Conservation (phyloP, 1,139 yeast species). For the Pichia norvegensis region DNA sequence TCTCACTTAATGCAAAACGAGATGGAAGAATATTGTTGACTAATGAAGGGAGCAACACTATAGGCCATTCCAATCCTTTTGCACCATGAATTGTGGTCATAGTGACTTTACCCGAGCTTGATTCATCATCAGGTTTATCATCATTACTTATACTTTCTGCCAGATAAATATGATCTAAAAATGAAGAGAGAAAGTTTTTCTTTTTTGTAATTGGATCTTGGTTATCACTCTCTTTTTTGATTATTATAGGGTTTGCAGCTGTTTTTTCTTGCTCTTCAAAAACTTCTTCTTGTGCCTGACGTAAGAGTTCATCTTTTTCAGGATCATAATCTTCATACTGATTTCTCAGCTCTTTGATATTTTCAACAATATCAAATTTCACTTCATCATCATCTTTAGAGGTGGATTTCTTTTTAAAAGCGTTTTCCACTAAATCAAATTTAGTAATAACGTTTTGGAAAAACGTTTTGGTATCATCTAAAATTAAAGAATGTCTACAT, state of each 20-base stretch:
- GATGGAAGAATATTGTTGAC: conserved; percentile 40
- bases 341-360: conserved; percentile 22
- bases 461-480: background rate
- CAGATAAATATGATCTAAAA: conserved; percentile 56
- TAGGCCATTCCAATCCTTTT: conserved; percentile 93
- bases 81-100: conserved; percentile 77
- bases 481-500: background rate
- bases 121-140: conserved; percentile 4
- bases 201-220: background rate
- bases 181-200: conserved; percentile 36
- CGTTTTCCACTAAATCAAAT: conserved; percentile 13
- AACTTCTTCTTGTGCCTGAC: conserved; percentile 17
- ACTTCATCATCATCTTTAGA: conserved; percentile 18
- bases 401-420: conserved; percentile 20
- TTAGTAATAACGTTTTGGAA: background rate
- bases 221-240: background rate
- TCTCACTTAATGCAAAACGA: conserved; percentile 19
- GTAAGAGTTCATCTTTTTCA: conserved; percentile 18
- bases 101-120: conserved; percentile 26
- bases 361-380: conserved; percentile 22
- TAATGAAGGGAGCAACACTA: conserved; percentile 73
- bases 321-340: conserved; percentile 24
- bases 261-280: conserved; percentile 1
- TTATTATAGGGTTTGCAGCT: background rate
- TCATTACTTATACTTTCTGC: conserved; percentile 29